Evolutionary conservation across 2,329 filamentous ascomycete species (phyloP).

Genomic region (Exophiala bonariae): DNA sequence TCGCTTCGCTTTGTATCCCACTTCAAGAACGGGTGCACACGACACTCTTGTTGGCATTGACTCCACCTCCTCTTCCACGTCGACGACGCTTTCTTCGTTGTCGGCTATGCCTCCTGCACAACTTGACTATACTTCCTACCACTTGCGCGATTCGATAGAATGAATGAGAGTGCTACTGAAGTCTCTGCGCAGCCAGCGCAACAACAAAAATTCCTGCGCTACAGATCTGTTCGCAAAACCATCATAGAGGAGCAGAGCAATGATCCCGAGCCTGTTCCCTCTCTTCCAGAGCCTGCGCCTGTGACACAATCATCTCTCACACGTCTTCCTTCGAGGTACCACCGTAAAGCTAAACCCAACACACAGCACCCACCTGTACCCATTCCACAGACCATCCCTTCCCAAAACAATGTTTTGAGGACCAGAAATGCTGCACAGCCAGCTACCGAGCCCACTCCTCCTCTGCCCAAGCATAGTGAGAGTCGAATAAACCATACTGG

Average conservation of each 20-base stretch:
- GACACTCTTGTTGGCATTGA: too few species aligned
- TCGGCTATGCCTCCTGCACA: too few species aligned
- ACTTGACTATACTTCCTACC: neutral
- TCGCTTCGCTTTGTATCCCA: too few species aligned
- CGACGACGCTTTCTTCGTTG: too few species aligned
- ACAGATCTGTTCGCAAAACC: slow-evolving; percentile 56
- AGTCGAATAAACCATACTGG: slow-evolving; percentile 5
- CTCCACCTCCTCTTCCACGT: too few species aligned
- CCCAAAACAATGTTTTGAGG: neutral
- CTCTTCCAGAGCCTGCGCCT: slow-evolving; percentile 11
- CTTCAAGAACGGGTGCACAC: too few species aligned
- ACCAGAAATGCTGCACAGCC: too few species aligned
- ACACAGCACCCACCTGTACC: neutral
- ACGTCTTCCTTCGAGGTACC: slow-evolving; percentile 21
- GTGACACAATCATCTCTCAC: slow-evolving; percentile 10
- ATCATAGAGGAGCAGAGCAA: slow-evolving; percentile 5
- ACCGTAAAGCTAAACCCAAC: slow-evolving; percentile 7
- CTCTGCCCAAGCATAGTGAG: neutral
- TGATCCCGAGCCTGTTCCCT: slow-evolving; percentile 7
- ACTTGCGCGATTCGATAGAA: slow-evolving; percentile 2
- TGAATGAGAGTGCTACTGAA: slow-evolving; percentile 5
- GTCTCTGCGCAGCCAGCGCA: slow-evolving; percentile 8
- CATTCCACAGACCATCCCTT: neutral
- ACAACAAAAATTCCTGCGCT: slow-evolving; percentile 55
- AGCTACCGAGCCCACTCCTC: too few species aligned